Base-by-base conservation (phyloP, 176 grass and related monocot species). In the Leersia perrieri region DNA sequence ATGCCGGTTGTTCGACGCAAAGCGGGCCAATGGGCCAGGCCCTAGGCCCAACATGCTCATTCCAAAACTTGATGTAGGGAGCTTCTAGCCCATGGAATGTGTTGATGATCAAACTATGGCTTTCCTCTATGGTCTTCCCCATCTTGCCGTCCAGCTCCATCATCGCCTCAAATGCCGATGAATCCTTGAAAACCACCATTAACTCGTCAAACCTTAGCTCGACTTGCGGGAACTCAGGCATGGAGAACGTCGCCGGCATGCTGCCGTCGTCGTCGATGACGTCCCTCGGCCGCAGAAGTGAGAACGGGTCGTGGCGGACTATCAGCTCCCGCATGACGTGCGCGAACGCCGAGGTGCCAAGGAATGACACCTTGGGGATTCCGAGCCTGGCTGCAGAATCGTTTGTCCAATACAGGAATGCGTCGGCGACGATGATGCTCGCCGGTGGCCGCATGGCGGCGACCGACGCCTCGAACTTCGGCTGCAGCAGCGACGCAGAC, bases 1-100 rank as follows among this genome's bases (percentile, higher is more conserved):
- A 45, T 0, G 40, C 1, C 1, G 49, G 40, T 15, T 42, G 80
- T 11, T 70, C 75, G 1, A 92, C 65, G 66, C 90, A 92, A 18
- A 95, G 74, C 5, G 90, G 90, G 1, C 90, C 93, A 15, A 92
- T 16, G 36, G 64, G 28, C 78, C 88, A 90, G 45, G 60, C 63
- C 40, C 15, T 82, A 2, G 44, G 28, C 57, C 34, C 14, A 0
- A 72, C 49, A 5, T 78, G 55, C 0, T 33, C 14, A 73, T 81
- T 82, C 81, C 70, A 86, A 70, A 78, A 80, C 13, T 92, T 82
- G 11, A 90, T n/a, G 64, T 95, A 95, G 1, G 39, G 63, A 0
- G 11, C 5, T 47, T 92, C 93, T 4, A 95, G 75, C 39, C 71
- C 78, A 20, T 86, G 87, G 77, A 95, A 92, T 51, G 84, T 92